Evolutionary conservation across 148 eudicot genomes (phyloP), one percentile per base, ranked within the genome.

Genomic region (Talinum fruticosum): DNA sequence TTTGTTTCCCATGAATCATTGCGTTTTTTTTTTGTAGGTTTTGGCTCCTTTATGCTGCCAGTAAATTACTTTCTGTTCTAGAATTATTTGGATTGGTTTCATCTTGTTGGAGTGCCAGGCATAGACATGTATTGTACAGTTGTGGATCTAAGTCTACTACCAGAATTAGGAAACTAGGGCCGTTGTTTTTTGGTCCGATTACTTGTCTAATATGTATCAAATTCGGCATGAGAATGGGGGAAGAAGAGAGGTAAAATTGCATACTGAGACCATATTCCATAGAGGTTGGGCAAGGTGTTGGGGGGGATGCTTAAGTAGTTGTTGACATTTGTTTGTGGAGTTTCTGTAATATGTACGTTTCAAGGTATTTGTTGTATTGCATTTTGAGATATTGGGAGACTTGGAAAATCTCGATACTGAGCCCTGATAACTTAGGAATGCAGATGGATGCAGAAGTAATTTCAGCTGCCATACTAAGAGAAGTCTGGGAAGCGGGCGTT

Each of bases 361-460:
- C 23, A 28, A 13, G 32, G 66, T 62, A 8, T n/a, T 24, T 18
- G 4, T 35, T 53, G 16, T 59, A 26, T 3, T 72, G 69, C 62
- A 73, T 34, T n/a, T 66, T 51, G 30, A 47, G 32, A 66, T 62
- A 32, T 36, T n/a, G 54, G 54, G 49, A 74, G 16, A 62, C 7
- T 16, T 75, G 70, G 12, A 69, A 24, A 28, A 29, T 70, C 71
- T 65, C 78, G 70, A 45, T 49, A 29, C 36, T 33, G 74, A 68
- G 33, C 78, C 36, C 59, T 71, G 45, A 69, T 70, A 72, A 24
- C 74, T 68, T 18, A 66, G 82, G 72, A 41, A 45, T 80, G 75
- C 86, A 96, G 99, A 96, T 96, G 97, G 99, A 96, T 75, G 97
- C 96, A 72, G 97, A 96, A 87, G 97, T 91, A 68, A 96, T 96